Evolutionary conservation across 2,329 filamentous ascomycete species (phyloP).

Genomic region (Cladosporium sp.): DNA sequence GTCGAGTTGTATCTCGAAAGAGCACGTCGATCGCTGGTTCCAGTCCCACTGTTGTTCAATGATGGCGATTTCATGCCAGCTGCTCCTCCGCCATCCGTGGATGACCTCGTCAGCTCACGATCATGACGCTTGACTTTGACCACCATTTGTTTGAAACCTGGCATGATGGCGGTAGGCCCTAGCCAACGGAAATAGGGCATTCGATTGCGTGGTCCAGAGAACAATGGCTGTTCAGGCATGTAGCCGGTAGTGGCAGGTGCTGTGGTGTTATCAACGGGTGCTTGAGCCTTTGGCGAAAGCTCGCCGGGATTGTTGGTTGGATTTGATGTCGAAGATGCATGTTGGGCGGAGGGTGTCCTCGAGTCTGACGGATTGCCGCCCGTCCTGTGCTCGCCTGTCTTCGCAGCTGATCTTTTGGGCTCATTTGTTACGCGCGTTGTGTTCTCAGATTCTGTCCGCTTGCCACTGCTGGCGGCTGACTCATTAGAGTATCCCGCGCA

Average conservation of each 20-base stretch:
- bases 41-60: slow-evolving; percentile 8
- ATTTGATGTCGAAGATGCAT: slow-evolving; percentile 1
- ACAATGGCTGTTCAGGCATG: slow-evolving; percentile 26
- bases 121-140: slow-evolving; percentile 69
- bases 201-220: slow-evolving; percentile 52
- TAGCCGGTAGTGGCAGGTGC: background rate
- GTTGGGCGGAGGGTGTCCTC: background rate
- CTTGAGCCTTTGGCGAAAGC: background rate
- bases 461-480: slow-evolving; percentile 7
- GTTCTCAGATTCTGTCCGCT: slow-evolving; percentile 9
- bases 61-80: slow-evolving; percentile 32
- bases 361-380: background rate
- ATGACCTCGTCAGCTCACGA: slow-evolving; percentile 59
- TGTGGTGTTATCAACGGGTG: background rate
- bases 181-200: slow-evolving; percentile 92
- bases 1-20: slow-evolving; percentile 24
- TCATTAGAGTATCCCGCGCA: slow-evolving; percentile 47
- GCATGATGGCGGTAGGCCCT: slow-evolving; percentile 85
- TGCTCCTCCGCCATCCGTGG: slow-evolving; percentile 41
- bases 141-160: slow-evolving; percentile 91
- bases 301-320: background rate
- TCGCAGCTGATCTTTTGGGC: background rate
- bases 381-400: background rate
- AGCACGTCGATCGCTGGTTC: slow-evolving; percentile 19
- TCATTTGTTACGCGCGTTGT: background rate